Percentiles rank a stretch among this genome's conserved stretches.
phyloP scores from a whole-genome alignment of 1,139 yeast genomes.

The Geotrichum citri-aurantii region DNA sequence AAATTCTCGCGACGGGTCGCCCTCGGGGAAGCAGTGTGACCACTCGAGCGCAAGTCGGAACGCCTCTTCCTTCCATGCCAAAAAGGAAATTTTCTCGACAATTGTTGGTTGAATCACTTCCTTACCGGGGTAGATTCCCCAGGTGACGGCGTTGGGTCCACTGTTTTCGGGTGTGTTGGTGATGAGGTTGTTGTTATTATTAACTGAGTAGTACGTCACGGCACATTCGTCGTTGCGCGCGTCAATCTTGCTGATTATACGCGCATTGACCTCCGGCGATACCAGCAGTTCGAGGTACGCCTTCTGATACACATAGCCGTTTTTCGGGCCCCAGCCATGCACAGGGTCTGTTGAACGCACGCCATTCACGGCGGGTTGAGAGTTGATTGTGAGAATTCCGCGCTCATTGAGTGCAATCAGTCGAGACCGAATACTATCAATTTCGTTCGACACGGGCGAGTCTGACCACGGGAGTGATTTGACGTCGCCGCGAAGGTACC shows the following conservation, averaged over 20 bases:
- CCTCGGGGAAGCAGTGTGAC: slow-evolving; percentile 46
- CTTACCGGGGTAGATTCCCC: slow-evolving; percentile 95
- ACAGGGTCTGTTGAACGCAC: slow-evolving; percentile 61
- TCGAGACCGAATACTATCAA: slow-evolving; percentile 54
- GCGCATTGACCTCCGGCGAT: slow-evolving; percentile 44
- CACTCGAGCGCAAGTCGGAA: slow-evolving; percentile 79
- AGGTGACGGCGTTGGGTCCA: slow-evolving; percentile 93
- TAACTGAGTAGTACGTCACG: slow-evolving; percentile 77
- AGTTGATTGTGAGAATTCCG: slow-evolving; percentile 78
- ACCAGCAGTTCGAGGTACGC: slow-evolving; percentile 82
- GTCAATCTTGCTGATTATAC: slow-evolving; percentile 39
- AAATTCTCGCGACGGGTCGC: slow-evolving; percentile 37
- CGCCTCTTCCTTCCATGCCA: slow-evolving; percentile 97
- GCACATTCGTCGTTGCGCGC: slow-evolving; percentile 45
- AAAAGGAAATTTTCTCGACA: slow-evolving; percentile 80
- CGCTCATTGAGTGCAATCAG: slow-evolving; percentile 57
- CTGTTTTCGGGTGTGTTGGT: slow-evolving; percentile 64
- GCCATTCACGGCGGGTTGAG: slow-evolving; percentile 90
- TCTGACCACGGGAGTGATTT: slow-evolving; percentile 93
- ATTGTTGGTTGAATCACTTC: slow-evolving; percentile 89
- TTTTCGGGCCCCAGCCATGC: slow-evolving; percentile 94
- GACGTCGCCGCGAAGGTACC: slow-evolving; percentile 64
- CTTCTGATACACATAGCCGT: slow-evolving; percentile 90
- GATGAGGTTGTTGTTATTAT: slow-evolving; percentile 50
- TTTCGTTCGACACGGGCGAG: slow-evolving; percentile 76